These are phyloP conservation scores for Lachnellula arida DNA, from an alignment of 2,329 filamentous ascomycete genomes.

Conservation along the genomic window DNA sequence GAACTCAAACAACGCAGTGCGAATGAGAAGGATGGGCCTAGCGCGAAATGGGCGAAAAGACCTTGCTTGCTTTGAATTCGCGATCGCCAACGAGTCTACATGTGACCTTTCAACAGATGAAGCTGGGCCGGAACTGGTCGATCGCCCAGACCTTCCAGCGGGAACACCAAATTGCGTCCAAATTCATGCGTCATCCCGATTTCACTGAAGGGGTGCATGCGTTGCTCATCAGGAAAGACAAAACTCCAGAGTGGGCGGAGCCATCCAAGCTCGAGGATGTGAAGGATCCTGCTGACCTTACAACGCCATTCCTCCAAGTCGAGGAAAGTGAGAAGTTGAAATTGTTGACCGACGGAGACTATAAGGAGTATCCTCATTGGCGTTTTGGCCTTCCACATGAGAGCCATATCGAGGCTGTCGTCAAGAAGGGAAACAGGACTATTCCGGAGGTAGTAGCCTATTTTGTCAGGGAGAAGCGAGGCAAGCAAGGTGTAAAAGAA, in stretches of 20 bases:
- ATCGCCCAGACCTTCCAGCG: slow-evolving; percentile 81
- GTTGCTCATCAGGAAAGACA: slow-evolving; percentile 64
- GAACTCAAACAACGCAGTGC: slow-evolving; percentile 38
- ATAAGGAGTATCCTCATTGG: slow-evolving; percentile 66
- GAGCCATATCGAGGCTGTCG: slow-evolving; percentile 46
- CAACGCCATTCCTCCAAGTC: slow-evolving; percentile 61
- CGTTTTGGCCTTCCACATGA: slow-evolving; percentile 67
- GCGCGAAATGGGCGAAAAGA: slow-evolving; percentile 66
- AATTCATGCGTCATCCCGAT: slow-evolving; percentile 88
- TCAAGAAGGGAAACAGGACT: slow-evolving; percentile 39
- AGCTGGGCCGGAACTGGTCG: slow-evolving; percentile 67
- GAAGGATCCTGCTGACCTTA: slow-evolving; percentile 46
- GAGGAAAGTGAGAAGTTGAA: slow-evolving; percentile 44
- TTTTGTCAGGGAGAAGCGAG: slow-evolving; percentile 54
- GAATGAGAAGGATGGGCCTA: slow-evolving; percentile 40
- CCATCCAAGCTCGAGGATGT: slow-evolving; percentile 70
- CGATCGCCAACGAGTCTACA: slow-evolving; percentile 84
- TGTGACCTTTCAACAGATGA: slow-evolving; percentile 81
- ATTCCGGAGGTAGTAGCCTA: slow-evolving; percentile 56
- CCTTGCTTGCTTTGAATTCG: slow-evolving; percentile 66
- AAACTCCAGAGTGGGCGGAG: slow-evolving; percentile 56
- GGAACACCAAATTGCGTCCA: slow-evolving; percentile 77
- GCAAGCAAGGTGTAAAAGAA: slow-evolving; percentile 64
- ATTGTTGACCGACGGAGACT: slow-evolving; percentile 61
- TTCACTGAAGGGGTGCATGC: slow-evolving; percentile 90